Evolutionary conservation across 208 protist genomes (phyloP).

Genomic region (Trichomonas tenax): DNA sequence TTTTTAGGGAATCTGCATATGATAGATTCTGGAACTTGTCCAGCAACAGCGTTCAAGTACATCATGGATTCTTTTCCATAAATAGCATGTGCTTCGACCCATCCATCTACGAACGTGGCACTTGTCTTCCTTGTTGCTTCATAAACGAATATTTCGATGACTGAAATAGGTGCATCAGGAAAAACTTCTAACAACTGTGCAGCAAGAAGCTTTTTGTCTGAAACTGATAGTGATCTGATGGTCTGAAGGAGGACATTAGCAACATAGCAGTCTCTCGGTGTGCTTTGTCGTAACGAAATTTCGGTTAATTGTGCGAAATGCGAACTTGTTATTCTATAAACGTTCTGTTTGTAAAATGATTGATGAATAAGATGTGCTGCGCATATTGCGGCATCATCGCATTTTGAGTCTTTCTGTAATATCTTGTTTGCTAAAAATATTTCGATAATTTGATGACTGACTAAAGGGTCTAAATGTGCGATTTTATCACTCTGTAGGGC

Average conservation of each 20-base stretch:
- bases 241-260: neutral
- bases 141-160: neutral
- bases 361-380: neutral
- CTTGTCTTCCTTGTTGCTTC: neutral
- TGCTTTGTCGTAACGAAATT: neutral
- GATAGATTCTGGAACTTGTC: neutral
- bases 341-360: neutral
- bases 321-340: neutral
- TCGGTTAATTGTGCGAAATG: neutral
- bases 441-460: conserved; percentile 10
- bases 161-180: neutral
- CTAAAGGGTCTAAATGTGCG: neutral
- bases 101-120: neutral
- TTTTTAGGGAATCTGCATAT: neutral
- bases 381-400: neutral
- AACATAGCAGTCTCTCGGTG: neutral
- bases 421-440: neutral
- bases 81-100: neutral
- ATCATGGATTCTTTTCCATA: neutral
- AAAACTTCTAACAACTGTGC: neutral
- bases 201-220: neutral
- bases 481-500: neutral
- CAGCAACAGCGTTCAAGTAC: neutral
- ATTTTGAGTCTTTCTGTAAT: neutral
- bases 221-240: neutral